Evolutionary conservation across 169 alveolate genomes (phyloP), one percentile per base, ranked within the genome.

Genomic region (Babesia divergens): DNA sequence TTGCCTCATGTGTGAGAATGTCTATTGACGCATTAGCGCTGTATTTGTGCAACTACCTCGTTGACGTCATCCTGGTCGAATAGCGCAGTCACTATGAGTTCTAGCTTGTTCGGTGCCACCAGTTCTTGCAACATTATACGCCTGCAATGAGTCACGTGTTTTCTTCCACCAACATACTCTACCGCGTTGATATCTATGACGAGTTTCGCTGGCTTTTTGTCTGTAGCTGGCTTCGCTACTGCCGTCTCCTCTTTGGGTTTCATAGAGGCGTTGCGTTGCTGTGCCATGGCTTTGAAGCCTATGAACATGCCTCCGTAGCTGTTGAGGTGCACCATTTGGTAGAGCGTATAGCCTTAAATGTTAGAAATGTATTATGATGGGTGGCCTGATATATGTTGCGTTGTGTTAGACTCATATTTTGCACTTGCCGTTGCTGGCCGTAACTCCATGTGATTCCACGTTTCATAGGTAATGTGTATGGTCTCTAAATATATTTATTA

Each of bases 251-350:
- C 22, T 29, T 44, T 44, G 3, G 62, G 43, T 0, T 13, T 3
- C 22, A 28, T 0, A 14, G 34, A 7, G 32, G 20, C 53, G 32
- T 24, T 6, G 9, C 53, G 47, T 34, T 43, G 47, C 42, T 68
- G 75, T n/a, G 59, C 51, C n/a, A 80, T 70, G 47, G 88, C 80
- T 62, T 59, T 59, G 20, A 80, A 60, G 40, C 88, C 88, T 28
- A 80, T 52, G 37, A 80, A 80, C 24, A 72, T 70, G 38, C 88
- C 88, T 31, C 88, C 88, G 72, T 80, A 80, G 34, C 53, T 28
- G 58, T 80, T 80, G 6, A 80, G 42, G 6, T 53, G 28, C 84
- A 69, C 70, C 34, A 8, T 68, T 3, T 18, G 11, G 14, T 3
- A 54, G 26, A n/a, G n/a, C n/a, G n/a, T n/a, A n/a, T n/a, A n/a